Base-by-base conservation (phyloP, 768 basidiomycete species). In the Hericium erinaceus region DNA sequence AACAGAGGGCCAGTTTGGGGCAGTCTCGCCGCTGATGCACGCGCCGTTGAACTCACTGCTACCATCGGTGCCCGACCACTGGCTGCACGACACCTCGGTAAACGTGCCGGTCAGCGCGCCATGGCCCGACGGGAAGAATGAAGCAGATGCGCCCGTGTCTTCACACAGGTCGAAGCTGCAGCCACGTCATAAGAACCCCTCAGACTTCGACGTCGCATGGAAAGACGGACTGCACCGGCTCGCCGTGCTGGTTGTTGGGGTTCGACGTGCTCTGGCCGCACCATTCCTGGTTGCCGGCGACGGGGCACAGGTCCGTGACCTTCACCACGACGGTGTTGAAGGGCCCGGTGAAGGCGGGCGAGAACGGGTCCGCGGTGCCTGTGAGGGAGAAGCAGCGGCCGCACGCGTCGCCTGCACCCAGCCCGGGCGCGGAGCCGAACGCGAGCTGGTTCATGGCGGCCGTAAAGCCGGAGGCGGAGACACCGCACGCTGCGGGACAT, bases 331-430 rank as follows among this genome's bases (percentile, higher is more conserved):
- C 77, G 33, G 73, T 70, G 37, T 79, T 62, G 71, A 81, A 81
- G 15, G 81, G 79, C 10, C 80, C 81, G 15, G 71, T 66, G 67
- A 62, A 82, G 0, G 69, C 57, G 1, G 80, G 79, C 22, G 79
- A 77, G 70, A 69, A 82, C 18, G 83, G 82, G 65, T 83, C 81
- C 10, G 65, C 59, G 15, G 65, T 72, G 40, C 74, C 80, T 1
- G 81, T 80, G 56, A 83, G 51, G 18, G 74, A 67, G 65, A 84
- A 83, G 72, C 82, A 83, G 39, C 82, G 78, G 13, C 82, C 82
- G 60, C 82, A 84, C 10, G 79, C 82, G 66, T 82, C 82, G 15
- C 82, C 82, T 2, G 80, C 68, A 10, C 81, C 81, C 0, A 69
- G 28, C 0, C 80, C 80, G 18, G 80, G 77, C 15, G 66, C 52